These are phyloP conservation scores for Ophiostoma quercus DNA, from an alignment of 2,329 filamentous ascomycete genomes.

Conservation along the genomic window DNA sequence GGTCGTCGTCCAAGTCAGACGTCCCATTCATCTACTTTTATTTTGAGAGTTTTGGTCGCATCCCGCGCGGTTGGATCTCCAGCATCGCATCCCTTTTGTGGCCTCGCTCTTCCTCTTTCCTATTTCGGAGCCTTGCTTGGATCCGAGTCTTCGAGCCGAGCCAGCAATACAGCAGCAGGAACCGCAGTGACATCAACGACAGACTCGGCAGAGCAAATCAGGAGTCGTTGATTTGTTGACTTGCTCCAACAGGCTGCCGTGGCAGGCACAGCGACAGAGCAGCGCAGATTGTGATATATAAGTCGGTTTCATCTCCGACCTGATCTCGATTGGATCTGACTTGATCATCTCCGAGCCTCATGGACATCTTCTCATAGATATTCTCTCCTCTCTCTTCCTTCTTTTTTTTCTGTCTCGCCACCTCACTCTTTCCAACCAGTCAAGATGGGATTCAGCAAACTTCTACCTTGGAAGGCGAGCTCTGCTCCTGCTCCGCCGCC, in stretches of 20 bases:
- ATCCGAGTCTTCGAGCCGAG: neutral
- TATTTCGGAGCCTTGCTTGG: neutral
- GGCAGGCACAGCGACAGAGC: neutral
- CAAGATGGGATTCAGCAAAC: neutral
- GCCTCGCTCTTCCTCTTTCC: neutral
- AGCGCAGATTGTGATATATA: neutral
- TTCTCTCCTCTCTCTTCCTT: neutral
- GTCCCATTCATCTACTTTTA: neutral
- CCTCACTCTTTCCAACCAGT: neutral
- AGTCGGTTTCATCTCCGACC: neutral
- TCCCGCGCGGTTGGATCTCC: neutral
- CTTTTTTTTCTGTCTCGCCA: neutral
- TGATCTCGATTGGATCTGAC: neutral
- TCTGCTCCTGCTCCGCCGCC: neutral
- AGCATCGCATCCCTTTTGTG: neutral
- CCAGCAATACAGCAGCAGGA: neutral
- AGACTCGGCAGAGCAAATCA: neutral
- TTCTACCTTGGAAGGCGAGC: neutral
- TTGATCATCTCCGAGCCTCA: neutral
- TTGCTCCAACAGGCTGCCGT: neutral
- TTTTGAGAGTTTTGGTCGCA: neutral
- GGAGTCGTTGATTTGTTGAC: neutral
- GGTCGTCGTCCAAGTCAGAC: no score
- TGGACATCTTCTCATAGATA: neutral
- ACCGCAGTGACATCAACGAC: neutral